These are phyloP conservation scores for Metschnikowia chrysomelidarum DNA, from an alignment of 805 yeast species.

Conservation along the genomic window DNA sequence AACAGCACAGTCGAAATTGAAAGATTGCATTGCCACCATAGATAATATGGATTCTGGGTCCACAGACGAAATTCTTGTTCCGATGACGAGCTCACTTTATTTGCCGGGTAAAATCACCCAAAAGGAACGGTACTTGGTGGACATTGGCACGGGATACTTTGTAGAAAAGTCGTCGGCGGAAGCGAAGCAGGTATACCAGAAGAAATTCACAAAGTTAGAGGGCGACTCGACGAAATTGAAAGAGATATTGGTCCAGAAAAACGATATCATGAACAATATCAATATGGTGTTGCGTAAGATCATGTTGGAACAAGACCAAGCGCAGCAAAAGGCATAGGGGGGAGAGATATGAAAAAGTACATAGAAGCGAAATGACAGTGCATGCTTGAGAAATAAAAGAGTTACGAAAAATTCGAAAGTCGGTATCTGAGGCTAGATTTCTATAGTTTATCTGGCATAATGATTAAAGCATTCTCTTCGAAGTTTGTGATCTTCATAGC, in stretches of 20 bases:
- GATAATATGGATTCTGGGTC: slow-evolving; percentile 45
- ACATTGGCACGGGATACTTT: slow-evolving; percentile 94
- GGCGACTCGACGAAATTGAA: slow-evolving; percentile 73
- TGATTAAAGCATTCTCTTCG: no score
- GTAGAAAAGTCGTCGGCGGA: slow-evolving; percentile 74
- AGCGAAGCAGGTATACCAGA: slow-evolving; percentile 68
- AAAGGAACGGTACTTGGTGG: slow-evolving; percentile 74
- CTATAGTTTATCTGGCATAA: no score
- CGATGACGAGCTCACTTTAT: slow-evolving; percentile 84
- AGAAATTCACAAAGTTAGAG: slow-evolving; percentile 68
- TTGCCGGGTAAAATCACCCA: slow-evolving; percentile 79
- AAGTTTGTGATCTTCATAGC: no score
- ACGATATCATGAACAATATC: slow-evolving; percentile 58
- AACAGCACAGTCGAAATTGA: slow-evolving; percentile 77
- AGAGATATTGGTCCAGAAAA: slow-evolving; percentile 72
- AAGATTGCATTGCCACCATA: slow-evolving; percentile 75
- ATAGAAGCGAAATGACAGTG: no score
- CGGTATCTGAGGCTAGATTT: no score
- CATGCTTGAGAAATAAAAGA: no score
- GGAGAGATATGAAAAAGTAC: background rate
- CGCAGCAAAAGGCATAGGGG: slow-evolving; percentile 7
- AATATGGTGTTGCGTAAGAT: slow-evolving; percentile 56
- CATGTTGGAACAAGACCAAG: slow-evolving; percentile 44
- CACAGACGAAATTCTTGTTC: slow-evolving; percentile 65
- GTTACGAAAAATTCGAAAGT: no score